A percentile compares a stretch with the other conserved stretches of the same genome.
These are phyloP conservation scores for Microsporum canis DNA, from an alignment of 2,329 filamentous ascomycete species.

Conservation along the genomic window DNA sequence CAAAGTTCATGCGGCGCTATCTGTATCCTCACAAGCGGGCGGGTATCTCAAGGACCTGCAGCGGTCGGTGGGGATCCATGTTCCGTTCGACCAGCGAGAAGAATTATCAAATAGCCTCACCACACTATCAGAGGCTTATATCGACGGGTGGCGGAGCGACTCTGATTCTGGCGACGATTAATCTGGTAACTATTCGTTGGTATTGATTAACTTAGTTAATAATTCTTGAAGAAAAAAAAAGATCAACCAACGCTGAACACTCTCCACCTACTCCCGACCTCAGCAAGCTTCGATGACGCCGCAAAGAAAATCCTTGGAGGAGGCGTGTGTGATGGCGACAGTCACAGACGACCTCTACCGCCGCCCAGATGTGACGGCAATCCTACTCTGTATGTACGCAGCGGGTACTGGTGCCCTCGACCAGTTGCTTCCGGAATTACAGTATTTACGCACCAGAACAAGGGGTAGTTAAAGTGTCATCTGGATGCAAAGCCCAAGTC, in stretches of 20 bases:
- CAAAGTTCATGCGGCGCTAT: conserved; percentile 47
- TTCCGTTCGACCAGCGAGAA: conserved; percentile 71
- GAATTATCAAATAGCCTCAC: conserved; percentile 67
- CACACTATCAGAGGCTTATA: conserved; percentile 76
- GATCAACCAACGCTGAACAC: neutral
- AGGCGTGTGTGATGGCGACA: neutral
- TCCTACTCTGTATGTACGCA: neutral
- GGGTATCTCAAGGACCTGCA: conserved; percentile 56
- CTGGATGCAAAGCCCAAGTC: no score
- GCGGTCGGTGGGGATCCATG: conserved; percentile 48
- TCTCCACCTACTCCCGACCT: neutral
- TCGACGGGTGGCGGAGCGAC: conserved; percentile 74
- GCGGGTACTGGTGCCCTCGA: neutral
- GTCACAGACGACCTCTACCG: neutral
- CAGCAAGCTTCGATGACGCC: neutral
- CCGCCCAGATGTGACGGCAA: neutral
- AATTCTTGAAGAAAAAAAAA: neutral
- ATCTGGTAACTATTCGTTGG: conserved; percentile 5
- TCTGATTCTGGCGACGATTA: conserved; percentile 36
- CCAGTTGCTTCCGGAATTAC: neutral
- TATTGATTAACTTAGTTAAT: neutral
- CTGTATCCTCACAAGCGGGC: conserved; percentile 64
- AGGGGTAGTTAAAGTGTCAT: no score
- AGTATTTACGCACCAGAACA: neutral
- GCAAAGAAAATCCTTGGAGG: neutral